phyloP scores from a whole-genome alignment of 1,284 basidiomycete genomes.

The Abortiporus biennis region DNA sequence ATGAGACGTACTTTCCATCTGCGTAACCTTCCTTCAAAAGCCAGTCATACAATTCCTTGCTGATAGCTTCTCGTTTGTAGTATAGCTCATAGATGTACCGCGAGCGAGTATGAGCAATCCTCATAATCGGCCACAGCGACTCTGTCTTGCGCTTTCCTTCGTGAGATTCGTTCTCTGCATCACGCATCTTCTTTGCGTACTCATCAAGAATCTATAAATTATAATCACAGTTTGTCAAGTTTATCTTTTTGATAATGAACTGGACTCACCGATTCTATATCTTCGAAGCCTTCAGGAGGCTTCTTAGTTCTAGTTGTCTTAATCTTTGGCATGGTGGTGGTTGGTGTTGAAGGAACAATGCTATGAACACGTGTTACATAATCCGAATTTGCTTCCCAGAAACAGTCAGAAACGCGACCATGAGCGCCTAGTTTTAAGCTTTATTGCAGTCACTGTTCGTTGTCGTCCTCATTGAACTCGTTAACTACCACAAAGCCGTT shows the following conservation, averaged over 20 bases:
- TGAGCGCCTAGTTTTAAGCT: neutral
- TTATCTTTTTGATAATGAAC: neutral
- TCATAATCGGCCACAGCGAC: conserved; percentile 99
- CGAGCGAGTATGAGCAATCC: conserved; percentile 91
- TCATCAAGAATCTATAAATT: conserved; percentile 76
- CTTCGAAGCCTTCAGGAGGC: conserved; percentile 96
- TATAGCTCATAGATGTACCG: conserved; percentile 98
- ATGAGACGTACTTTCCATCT: conserved; percentile 79
- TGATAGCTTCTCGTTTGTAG: conserved; percentile 97
- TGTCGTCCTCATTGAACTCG: too few species aligned
- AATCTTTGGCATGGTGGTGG: conserved; percentile 93
- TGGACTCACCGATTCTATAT: conserved; percentile 72
- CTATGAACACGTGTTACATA: conserved; percentile 9
- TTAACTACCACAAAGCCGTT: too few species aligned
- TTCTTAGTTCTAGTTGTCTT: conserved; percentile 91
- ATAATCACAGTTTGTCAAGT: too few species aligned
- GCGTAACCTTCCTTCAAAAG: conserved; percentile 96
- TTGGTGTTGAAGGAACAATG: too few species aligned
- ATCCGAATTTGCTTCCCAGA: neutral
- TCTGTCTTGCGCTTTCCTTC: conserved; percentile 98
- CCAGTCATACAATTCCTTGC: conserved; percentile 96
- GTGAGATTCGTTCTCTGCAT: conserved; percentile 95
- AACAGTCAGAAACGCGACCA: neutral
- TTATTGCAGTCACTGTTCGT: neutral
- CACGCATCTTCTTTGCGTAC: conserved; percentile 95